Evolutionary conservation across 495 filamentous ascomycete species (phyloP).

Genomic region (Penicillium ucsense): DNA sequence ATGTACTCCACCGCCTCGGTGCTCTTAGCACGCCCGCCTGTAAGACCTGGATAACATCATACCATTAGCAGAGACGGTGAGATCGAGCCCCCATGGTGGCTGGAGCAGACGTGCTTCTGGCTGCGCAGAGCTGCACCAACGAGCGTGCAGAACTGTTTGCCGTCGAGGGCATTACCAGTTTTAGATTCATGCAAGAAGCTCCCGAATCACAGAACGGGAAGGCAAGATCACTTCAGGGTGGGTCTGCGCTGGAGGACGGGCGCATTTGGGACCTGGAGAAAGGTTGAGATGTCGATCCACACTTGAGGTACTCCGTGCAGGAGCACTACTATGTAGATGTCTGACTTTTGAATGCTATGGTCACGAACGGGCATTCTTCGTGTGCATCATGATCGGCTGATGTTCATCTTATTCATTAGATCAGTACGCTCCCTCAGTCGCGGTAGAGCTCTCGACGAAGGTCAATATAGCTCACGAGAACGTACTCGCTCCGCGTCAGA

Average conservation of each 20-base stretch:
- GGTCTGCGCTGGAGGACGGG: neutral
- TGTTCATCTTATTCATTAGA: neutral
- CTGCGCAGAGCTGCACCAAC: constrained; percentile 23
- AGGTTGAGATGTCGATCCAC: neutral
- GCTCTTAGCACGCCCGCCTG: constrained; percentile 5
- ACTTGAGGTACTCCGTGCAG: neutral
- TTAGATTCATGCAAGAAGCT: constrained; percentile 20
- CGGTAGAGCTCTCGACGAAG: no score
- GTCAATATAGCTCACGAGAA: no score
- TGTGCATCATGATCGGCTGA: neutral
- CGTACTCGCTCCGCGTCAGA: no score
- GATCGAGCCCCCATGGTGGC: constrained; percentile 24
- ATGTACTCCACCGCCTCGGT: constrained; percentile 4
- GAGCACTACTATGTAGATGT: neutral
- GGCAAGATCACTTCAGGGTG: constrained; percentile 8
- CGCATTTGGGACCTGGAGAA: neutral
- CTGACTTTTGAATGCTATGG: neutral
- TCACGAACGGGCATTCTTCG: no score
- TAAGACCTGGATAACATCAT: constrained; percentile 11
- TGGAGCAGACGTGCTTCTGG: constrained; percentile 16
- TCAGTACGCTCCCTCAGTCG: neutral
- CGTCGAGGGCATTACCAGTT: constrained; percentile 6
- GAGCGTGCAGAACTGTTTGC: constrained; percentile 21
- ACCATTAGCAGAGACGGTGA: constrained; percentile 30
- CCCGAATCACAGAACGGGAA: constrained; percentile 18